These are phyloP conservation scores for Phylloboletellus chloephorus DNA, from an alignment of 1,284 basidiomycete genomes.

Conservation along the genomic window DNA sequence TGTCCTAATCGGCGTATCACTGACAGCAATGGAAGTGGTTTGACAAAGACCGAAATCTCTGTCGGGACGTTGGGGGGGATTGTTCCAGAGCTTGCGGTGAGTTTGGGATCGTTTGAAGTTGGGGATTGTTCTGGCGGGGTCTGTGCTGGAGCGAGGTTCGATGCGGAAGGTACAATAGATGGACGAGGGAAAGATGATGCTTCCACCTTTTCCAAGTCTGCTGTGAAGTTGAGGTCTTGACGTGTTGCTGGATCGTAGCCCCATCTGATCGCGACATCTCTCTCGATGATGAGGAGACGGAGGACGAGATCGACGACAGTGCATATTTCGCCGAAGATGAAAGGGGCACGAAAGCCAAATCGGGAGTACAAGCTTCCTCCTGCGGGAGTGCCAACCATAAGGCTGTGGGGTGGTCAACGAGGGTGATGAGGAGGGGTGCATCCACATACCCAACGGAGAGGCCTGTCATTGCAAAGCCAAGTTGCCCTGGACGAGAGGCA, in stretches of 20 bases:
- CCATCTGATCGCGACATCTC: conserved; percentile 51
- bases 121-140: neutral
- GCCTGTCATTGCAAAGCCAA: conserved; percentile 70
- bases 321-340: conserved; percentile 63
- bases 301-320: conserved; percentile 59
- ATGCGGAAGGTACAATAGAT: neutral
- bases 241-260: conserved; percentile 42
- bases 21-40: conserved; percentile 34
- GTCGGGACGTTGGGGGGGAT: conserved; percentile 3
- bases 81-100: neutral
- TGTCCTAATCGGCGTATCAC: conserved; percentile 44
- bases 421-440: neutral
- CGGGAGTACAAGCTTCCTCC: conserved; percentile 62
- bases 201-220: conserved; percentile 15
- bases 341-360: conserved; percentile 71
- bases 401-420: conserved; percentile 22
- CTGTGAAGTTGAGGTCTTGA: conserved; percentile 7
- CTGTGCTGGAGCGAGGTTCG: neutral
- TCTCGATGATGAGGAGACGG: conserved; percentile 59
- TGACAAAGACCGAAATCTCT: conserved; percentile 23
- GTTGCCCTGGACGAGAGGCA: conserved; percentile 44
- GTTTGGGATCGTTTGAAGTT: neutral
- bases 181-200: neutral
- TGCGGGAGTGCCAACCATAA: conserved; percentile 61
- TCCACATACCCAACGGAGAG: conserved; percentile 55